Evolutionary conservation across 352 stramenopile species (phyloP), one percentile per base, ranked within the genome.

Genomic region (Pythium aphanidermatum): DNA sequence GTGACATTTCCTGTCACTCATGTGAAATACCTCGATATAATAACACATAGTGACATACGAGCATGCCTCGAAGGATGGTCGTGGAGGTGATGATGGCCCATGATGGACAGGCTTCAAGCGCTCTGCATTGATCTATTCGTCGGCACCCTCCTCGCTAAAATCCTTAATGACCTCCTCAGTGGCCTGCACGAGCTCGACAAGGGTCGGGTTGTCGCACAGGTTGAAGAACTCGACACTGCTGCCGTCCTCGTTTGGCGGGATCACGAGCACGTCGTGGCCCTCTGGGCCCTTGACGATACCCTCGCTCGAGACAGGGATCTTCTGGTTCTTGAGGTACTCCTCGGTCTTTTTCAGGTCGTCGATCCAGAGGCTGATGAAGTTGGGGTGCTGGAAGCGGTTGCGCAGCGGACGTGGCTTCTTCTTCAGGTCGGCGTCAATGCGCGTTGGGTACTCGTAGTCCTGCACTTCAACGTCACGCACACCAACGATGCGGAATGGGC

Each of bases 281-380:
- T 91, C 76, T 1, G 72, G 74, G 5, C 68, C 75, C 46, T 74
- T 61, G 3, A 74, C 58, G 40, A 89, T 61, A 23, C 70, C 70
- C 20, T 87, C 76, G 48, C 56, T 75, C 4, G 52, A 39, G 62
- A 70, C 65, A 6, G 76, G 72, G 36, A 89, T 70, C 26, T 83
- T 72, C 53, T 88, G 51, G 29, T 70, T 53, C 58, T 83, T 67
- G 16, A 92, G 62, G 46, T 78, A 90, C 23, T 59, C 43, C 47
- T 88, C 71, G 23, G 85, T 74, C 49, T 76, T 67, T 23, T 49
- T 39, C 23, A 92, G 61, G 55, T 85, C 75, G 58, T 92, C 80
- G 36, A 92, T 71, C 68, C 74, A 92, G 14, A 92, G 58, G 30
- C 74, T 88, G 51, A 92, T 83, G 55, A 90, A 92, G 71, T 92